These are phyloP conservation scores for Tolypocladium cylindrosporum DNA, from an alignment of 2,329 filamentous ascomycete species.

Conservation along the genomic window DNA sequence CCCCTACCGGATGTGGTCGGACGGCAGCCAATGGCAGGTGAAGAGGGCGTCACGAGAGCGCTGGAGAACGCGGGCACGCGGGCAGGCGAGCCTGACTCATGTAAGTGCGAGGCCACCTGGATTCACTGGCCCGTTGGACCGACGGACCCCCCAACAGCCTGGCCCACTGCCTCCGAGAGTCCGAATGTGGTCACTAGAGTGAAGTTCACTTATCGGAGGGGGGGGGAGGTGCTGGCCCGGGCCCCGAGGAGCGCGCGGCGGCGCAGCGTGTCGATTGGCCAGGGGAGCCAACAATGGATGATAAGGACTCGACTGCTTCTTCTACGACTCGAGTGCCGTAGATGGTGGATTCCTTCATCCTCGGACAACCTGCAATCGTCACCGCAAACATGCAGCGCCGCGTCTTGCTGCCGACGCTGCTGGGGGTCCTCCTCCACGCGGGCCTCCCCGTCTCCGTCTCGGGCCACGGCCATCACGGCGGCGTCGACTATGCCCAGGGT, in stretches of 20 bases:
- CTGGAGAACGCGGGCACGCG: neutral
- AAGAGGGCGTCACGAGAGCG: neutral
- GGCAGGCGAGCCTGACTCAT: neutral
- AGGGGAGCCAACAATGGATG: neutral
- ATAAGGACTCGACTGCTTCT: neutral
- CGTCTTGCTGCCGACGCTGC: neutral
- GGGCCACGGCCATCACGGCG: neutral
- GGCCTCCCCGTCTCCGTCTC: neutral
- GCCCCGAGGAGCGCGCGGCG: neutral
- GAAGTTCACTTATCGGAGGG: neutral
- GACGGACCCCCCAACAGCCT: neutral
- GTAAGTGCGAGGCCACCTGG: neutral
- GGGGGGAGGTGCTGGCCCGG: neutral
- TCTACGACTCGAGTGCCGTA: neutral
- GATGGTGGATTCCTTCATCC: neutral
- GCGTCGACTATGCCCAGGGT: neutral
- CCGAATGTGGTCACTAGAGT: neutral
- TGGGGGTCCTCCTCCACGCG: neutral
- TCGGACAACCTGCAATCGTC: neutral
- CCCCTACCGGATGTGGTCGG: neutral
- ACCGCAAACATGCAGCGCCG: neutral
- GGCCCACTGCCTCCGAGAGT: neutral
- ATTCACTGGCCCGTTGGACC: neutral
- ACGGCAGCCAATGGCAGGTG: neutral
- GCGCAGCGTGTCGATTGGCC: neutral